Conservation (phyloP, 495 filamentous ascomycete species). For the Penicillium canescens region DNA sequence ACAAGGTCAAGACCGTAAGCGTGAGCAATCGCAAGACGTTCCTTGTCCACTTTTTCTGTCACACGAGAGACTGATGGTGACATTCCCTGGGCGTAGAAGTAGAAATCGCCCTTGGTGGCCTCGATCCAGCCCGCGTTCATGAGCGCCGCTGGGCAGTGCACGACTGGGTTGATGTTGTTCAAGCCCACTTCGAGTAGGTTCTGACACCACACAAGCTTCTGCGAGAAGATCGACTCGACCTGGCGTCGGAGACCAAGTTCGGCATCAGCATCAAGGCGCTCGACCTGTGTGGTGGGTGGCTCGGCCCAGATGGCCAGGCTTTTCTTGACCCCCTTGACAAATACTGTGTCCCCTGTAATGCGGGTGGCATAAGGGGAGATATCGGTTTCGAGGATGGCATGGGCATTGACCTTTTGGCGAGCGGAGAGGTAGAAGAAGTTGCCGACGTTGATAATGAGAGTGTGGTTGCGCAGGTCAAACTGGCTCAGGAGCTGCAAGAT, state of each 20-base stretch:
- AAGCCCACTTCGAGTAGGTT: constrained; percentile 17
- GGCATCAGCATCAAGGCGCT: constrained; percentile 3
- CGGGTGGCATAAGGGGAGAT: constrained; percentile 19
- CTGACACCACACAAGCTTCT: constrained; percentile 15
- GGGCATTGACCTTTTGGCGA: constrained; percentile 18
- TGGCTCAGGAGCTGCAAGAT: constrained; percentile 15
- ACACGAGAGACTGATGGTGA: constrained; percentile 18
- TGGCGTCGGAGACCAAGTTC: constrained; percentile 11
- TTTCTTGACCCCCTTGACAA: constrained; percentile 20
- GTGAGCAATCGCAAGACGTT: constrained; percentile 17
- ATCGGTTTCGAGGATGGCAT: constrained; percentile 19
- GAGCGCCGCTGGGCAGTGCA: constrained; percentile 18
- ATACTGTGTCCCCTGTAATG: constrained; percentile 10
- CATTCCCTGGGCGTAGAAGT: constrained; percentile 21
- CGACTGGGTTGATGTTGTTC: constrained; percentile 23
- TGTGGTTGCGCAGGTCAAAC: constrained; percentile 15
- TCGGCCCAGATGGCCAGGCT: constrained; percentile 19
- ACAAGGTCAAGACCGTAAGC: constrained; percentile 16
- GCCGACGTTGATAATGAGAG: constrained; percentile 20
- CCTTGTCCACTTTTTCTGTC: constrained; percentile 14
- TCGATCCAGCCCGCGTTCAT: constrained; percentile 23
- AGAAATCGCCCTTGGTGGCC: constrained; percentile 22
- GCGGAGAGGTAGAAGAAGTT: constrained; percentile 23
- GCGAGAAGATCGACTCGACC: constrained; percentile 18
- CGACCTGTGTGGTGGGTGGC: constrained; percentile 12